Percentiles rank a stretch among this genome's conserved stretches.
These are phyloP conservation scores for Tolypocladium sp. DNA, from an alignment of 2,329 filamentous ascomycete genomes.

Conservation along the genomic window DNA sequence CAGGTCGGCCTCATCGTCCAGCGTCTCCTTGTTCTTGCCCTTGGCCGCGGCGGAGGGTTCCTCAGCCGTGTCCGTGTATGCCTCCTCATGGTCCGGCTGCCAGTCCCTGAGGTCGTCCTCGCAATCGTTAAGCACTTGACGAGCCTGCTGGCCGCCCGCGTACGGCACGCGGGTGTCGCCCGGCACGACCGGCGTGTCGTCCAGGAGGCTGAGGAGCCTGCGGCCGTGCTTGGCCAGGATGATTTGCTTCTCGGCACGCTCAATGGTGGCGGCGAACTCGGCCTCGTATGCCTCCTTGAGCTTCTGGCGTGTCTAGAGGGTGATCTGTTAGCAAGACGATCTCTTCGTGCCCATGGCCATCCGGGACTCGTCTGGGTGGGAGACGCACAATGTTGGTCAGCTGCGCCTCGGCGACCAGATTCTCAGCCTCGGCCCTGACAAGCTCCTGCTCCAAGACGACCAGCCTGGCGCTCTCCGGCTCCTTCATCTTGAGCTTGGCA, in stretches of 20 bases:
- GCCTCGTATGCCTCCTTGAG: constrained; percentile 89
- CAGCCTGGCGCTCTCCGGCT: constrained; percentile 73
- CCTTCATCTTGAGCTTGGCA: constrained; percentile 81
- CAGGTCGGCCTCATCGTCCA: constrained; percentile 1
- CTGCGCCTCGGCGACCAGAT: constrained; percentile 91
- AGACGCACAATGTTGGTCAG: constrained; percentile 78
- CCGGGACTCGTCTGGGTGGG: neutral
- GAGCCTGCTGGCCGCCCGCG: constrained; percentile 54
- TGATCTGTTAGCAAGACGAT: neutral
- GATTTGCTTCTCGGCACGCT: constrained; percentile 94
- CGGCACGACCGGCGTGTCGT: constrained; percentile 82
- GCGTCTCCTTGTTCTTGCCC: constrained; percentile 17
- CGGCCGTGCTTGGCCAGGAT: constrained; percentile 87
- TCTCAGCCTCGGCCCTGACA: constrained; percentile 90
- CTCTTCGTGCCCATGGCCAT: neutral
- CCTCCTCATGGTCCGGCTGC: constrained; percentile 39
- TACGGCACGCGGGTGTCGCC: constrained; percentile 70
- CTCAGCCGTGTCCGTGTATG: constrained; percentile 13
- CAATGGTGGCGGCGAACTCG: constrained; percentile 84
- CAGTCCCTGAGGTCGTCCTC: constrained; percentile 81
- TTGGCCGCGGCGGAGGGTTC: constrained; percentile 12
- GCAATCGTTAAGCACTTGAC: constrained; percentile 83
- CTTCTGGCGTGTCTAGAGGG: constrained; percentile 74
- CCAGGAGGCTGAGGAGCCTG: constrained; percentile 73
- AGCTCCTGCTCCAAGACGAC: constrained; percentile 91